Conservation (phyloP, 257 asterid species). For the Hygrophila difformis region DNA sequence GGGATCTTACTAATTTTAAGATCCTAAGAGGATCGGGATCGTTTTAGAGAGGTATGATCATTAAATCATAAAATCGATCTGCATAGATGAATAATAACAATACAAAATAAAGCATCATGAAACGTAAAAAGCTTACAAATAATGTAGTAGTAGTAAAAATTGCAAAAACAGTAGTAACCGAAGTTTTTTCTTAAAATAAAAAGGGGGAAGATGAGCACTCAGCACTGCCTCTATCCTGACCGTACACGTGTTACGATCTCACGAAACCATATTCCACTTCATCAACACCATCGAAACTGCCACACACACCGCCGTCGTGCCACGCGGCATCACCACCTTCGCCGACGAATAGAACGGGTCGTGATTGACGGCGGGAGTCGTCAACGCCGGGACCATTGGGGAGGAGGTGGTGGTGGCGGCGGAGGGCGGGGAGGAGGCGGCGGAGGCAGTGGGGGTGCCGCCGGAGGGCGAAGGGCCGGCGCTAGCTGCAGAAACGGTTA, state of each 20-base stretch:
- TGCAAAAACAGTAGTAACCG: background rate
- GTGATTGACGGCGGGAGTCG: constrained; percentile 3
- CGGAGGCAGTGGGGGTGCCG: background rate
- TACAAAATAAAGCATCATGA: too few species aligned
- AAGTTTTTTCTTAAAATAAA: background rate
- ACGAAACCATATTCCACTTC: constrained; percentile 14
- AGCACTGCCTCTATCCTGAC: constrained; percentile 70
- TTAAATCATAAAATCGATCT: too few species aligned
- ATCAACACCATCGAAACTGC: background rate
- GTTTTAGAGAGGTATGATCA: too few species aligned
- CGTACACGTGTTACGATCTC: constrained; percentile 5
- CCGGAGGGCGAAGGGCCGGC: background rate
- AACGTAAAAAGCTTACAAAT: too few species aligned
- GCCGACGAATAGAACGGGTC: constrained; percentile 28
- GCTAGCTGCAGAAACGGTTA: constrained; percentile 29
- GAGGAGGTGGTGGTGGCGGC: constrained; percentile 18
- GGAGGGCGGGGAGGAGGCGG: constrained; percentile 10
- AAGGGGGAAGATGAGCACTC: background rate
- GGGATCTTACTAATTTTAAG: too few species aligned
- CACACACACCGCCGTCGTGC: constrained; percentile 2
- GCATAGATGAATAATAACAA: too few species aligned
- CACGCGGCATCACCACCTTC: constrained; percentile 17
- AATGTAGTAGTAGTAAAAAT: too few species aligned
- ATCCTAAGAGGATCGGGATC: too few species aligned
- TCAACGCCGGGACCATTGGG: constrained; percentile 10